Base-by-base conservation (phyloP, 2,329 filamentous ascomycete species). In the Fusarium chuoi region DNA sequence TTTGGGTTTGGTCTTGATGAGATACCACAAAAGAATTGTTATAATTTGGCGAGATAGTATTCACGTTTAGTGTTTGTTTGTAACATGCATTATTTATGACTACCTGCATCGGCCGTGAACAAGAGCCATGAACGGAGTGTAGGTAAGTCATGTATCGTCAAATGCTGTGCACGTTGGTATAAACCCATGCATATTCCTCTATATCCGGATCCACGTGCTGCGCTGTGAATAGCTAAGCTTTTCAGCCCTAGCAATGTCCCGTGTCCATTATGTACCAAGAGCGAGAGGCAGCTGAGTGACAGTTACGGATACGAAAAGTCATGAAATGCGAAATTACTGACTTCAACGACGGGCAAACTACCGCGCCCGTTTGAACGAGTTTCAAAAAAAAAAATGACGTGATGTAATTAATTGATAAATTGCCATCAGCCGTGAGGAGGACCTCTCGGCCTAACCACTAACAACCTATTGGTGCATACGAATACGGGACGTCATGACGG, bases 21-120 rank as follows among this genome's bases (percentile, higher is more conserved):
- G 73, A 75, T 75, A 75, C 73, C 72, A 75, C 62, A 75, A 73
- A 71, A 60, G 65, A 68, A 60, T 75, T 75, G 33, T 30, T 67
- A 69, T 52, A 24, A 24, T 56, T 49, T 46, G 11, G 10, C 28
- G 44, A 42, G 22, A 64, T 52, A n/a, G 36, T 13, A 28, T 28
- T n/a, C 24, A 55, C n/a, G 20, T 28, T 41, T 18, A 38, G 35
- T 55, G 51, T 28, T 41, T n/a, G 51, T 28, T 39, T 12, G 51
- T n/a, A 55, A 10, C 35, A 28, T 55, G 35, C n/a, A 36, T 24
- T 52, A 52, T 52, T 20, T 52, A 52, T 36, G 33, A 26, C 49
- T 52, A 13, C 9, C 15, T 18, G 17, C 17, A 38, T 54, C 14
- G 22, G 26, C 18, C 22, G 35, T 39, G 24, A 55, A 55, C 26